Evolutionary conservation across 176 grass and related monocot genomes (phyloP).

Genomic region (Oryza brachyantha): DNA sequence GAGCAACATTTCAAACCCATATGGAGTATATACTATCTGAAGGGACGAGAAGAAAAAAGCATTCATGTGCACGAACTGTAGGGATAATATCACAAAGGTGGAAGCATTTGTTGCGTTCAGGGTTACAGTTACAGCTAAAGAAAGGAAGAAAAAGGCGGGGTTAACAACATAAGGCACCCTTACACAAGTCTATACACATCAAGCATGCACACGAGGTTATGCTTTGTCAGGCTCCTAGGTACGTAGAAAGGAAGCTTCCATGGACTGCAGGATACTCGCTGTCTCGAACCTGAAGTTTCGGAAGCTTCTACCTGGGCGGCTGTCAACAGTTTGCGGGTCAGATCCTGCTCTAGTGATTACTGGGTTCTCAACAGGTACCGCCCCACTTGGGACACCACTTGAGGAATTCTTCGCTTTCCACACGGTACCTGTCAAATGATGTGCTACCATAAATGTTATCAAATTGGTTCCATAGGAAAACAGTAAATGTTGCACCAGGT

Average conservation of each 20-base stretch:
- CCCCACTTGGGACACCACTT: not conserved
- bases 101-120: not conserved
- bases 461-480: not conserved
- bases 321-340: slow-evolving; percentile 47
- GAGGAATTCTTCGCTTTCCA: slow-evolving; percentile 75
- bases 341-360: slow-evolving; percentile 34
- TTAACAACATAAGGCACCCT: not conserved
- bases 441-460: not conserved
- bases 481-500: not conserved
- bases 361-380: slow-evolving; percentile 37
- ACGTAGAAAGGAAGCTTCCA: slow-evolving; percentile 61
- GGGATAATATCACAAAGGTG: not conserved
- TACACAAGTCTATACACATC: slow-evolving; percentile 35
- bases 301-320: slow-evolving; percentile 77
- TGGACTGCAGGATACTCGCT: slow-evolving; percentile 60
- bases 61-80: not conserved
- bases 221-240: slow-evolving; percentile 31
- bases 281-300: slow-evolving; percentile 85
- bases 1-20: not conserved
- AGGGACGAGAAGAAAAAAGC: not conserved
- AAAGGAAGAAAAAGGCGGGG: not conserved
- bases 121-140: slow-evolving; percentile 6
- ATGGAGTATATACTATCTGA: not conserved
- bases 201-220: slow-evolving; percentile 24
- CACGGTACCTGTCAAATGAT: slow-evolving; percentile 41